Evolutionary conservation across 1,284 basidiomycete species (phyloP), one percentile per base, ranked within the genome.

Genomic region (Apiotrichum sp.): DNA sequence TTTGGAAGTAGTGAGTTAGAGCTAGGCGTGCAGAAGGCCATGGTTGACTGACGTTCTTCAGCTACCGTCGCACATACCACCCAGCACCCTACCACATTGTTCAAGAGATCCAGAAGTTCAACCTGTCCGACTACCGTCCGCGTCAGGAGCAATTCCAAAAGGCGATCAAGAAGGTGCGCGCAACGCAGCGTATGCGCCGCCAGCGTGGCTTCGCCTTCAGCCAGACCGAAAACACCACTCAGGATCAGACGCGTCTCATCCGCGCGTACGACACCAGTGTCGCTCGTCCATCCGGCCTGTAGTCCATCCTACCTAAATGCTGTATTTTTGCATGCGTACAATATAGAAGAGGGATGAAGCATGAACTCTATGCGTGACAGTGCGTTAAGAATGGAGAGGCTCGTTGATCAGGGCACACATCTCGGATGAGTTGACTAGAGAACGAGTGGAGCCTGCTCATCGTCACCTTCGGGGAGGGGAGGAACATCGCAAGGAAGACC

Each of bases 101-200:
- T 0, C 95, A 98, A 72, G 96, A 98, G 75, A 80, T 83, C 51
- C 91, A 93, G 77, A 97, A 97, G 78, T 97, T 96, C 80, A 96
- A 97, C 72, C 86, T 97, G 59, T 92, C 93, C 8, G 96, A 99
- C 72, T 97, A 98, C 73, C 81, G 96, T 44, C 96, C 96, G 1
- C 82, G 95, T 56, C 95, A 98, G 78, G 95, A 96, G 76, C 95
- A 98, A 85, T 93, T 93, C 78, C 91, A 93, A 76, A 93, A 96
- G 74, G 93, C 93, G 6, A 97, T 97, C 81, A 96, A 96, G 77
- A 97, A 97, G 73, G 93, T 97, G 10, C 85, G 93, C 36, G 93
- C 93, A 0, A 89, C 92, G 1, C 93, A 97, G 71, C 85, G 93
- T 43, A 90, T 97, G 87, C 85, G 93, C 22, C 82, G 88, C 58